Evolutionary conservation across 2,329 filamentous ascomycete genomes (phyloP), one percentile per base, ranked within the genome.

Genomic region (Botrytis squamosa): DNA sequence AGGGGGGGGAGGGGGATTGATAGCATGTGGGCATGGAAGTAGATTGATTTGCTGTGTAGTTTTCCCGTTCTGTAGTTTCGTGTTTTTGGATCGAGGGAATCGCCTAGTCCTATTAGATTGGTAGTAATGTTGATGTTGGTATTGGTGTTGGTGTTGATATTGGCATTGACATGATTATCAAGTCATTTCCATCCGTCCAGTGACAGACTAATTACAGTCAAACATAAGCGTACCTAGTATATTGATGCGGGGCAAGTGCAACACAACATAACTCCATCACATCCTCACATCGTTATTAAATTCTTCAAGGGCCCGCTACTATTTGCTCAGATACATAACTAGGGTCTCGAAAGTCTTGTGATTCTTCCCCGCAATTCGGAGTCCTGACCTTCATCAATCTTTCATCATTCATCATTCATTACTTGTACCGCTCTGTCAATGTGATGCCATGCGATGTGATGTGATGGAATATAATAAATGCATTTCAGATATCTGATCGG

Each of bases 111-210:
- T 29, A 14, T 8, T 14, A 14, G 10, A 20, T 52, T 67, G 4
- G 9, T 38, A 20, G 10, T 22, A 22, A 33, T n/a, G 6, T 67
- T 52, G 64, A 25, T 36, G 20, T 49, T 25, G 29, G 9, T 52
- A 14, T 66, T 46, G 29, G 12, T 38, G 25, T 66, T 49, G 12
- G 29, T 33, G 14, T 49, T 12, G 57, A 36, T 33, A 12, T 22
- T 60, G 57, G 20, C 44, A 33, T 65, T 25, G n/a, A 25, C 16
- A 33, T 36, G 33, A 49, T 49, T 29, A 36, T 52, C 46, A 25
- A 40, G 46, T 55, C 46, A 55, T 68, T 55, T 55, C 16, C 36
- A 68, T 57, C 65, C 36, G 65, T 68, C 65, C 46, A 68, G 65
- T 68, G 65, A 68, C 65, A 68, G 46, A 42, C 65, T 36, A 68